Evolutionary conservation across 2,329 filamentous ascomycete species (phyloP), one percentile per base, ranked within the genome.

Genomic region (Trichoderma arundinaceum): DNA sequence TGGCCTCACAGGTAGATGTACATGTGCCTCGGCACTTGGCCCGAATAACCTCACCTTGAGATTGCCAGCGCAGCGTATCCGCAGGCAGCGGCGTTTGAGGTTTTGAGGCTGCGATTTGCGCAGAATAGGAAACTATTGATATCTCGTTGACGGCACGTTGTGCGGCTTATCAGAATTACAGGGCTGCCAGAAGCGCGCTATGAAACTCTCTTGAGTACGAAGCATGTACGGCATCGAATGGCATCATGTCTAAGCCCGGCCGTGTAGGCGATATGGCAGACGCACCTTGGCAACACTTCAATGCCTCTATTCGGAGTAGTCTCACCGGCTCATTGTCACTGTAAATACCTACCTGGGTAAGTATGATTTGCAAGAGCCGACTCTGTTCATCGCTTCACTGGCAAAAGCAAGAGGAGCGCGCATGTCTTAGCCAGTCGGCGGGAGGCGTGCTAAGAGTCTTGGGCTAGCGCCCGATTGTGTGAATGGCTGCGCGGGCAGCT

Each of bases 221-320:
- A 28, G 46, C 12, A 49, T 49, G 46, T 19, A 8, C 19, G 22
- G 22, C 22, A 28, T 28, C 22, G 22, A 28, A 28, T 28, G 22
- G 22, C 22, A 28, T 28, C 2, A 28, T 28, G 22, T 38, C 35
- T 38, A 38, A 38, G 13, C 12, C 28, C 8, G 9, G 7, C 35
- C 46, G 49, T 48, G 43, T 39, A 49, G 43, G 57, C 15, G 57
- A 60, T 49, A 39, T 28, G 44, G 44, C 33, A 49, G 28, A 49
- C 22, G 57, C 44, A 49, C 44, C 22, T 28, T 28, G 2, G 33
- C 44, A 39, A 49, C 44, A 39, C 53, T 1, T 0, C 33, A 60
- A 60, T 60, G 57, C 57, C 57, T 60, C 9, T 19, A 41, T 51
- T 60, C 9, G 57, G 57, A 41, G 57, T 60, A 60, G 57, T 39